phyloP scores from a whole-genome alignment of 768 basidiomycete species.

The Rhizopogon vinicolor region DNA sequence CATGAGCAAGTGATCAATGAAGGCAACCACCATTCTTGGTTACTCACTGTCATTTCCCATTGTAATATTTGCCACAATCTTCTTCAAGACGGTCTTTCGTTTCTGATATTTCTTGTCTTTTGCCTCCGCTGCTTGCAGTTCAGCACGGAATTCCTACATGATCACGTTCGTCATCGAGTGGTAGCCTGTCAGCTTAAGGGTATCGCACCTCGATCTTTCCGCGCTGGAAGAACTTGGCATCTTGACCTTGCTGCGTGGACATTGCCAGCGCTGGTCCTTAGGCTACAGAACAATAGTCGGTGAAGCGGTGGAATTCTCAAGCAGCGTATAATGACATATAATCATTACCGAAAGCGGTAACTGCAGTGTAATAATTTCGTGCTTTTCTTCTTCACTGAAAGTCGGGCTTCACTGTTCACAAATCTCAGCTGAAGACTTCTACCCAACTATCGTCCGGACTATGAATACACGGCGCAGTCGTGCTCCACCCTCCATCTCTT shows the following conservation, averaged over 20 bases:
- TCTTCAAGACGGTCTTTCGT: slow-evolving; percentile 92
- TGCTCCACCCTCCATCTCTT: slow-evolving; percentile 6
- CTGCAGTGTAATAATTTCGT: no score
- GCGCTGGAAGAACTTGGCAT: slow-evolving; percentile 88
- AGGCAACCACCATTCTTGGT: not conserved
- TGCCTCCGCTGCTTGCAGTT: slow-evolving; percentile 84
- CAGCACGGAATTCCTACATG: slow-evolving; percentile 79
- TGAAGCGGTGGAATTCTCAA: not conserved
- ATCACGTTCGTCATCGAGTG: slow-evolving; percentile 12
- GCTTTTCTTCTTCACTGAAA: no score
- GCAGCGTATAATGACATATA: no score
- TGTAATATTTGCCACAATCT: slow-evolving; percentile 98
- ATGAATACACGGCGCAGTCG: slow-evolving; percentile 10
- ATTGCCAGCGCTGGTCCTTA: slow-evolving; percentile 18
- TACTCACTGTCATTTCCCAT: slow-evolving; percentile 98
- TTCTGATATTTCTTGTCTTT: slow-evolving; percentile 97
- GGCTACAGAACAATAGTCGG: not conserved
- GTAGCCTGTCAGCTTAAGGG: slow-evolving; percentile 1
- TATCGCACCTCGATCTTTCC: slow-evolving; percentile 84
- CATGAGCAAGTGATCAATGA: slow-evolving; percentile 10
- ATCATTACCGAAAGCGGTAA: not conserved
- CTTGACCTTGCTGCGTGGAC: slow-evolving; percentile 63
- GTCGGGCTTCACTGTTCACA: no score
- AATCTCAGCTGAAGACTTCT: not conserved
- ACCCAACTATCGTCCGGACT: not conserved